Base-by-base conservation (phyloP, 106 monocot genomes). In the Chionographis japonica region DNA sequence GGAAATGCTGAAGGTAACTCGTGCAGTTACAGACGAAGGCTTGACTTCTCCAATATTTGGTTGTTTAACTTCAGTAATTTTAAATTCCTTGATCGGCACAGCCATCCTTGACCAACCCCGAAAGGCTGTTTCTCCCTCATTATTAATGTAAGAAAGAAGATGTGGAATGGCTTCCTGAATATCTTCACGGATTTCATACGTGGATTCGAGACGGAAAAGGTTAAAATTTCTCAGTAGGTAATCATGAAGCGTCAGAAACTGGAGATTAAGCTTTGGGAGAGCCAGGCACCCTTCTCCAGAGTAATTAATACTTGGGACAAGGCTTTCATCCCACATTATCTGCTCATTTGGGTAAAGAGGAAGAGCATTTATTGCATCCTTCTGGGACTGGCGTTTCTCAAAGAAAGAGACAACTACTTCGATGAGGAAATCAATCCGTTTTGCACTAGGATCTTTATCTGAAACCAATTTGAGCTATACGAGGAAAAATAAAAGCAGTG, bases 31-130 rank as follows among this genome's bases (percentile, higher is more conserved):
- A 72, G 90, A 76, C 17, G 98, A 59, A 36, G 98, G 98, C 61
- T 98, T 98, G 40, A 93, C 93, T 78, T 98, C 98, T 57, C 98
- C 98, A 71, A 98, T 85, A 61, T 88, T 93, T 36, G 98, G 98
- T 81, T 93, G 98, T 62, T 98, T 98, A 9, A 93, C 83, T 63
- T 90, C 90, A 37, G 79, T 71, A 61, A 98, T 88, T 71, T 72
- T 98, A 62, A 90, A 93, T 65, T 79, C 81, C 73, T 79, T 92
- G 40, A 98, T 75, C 8, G 98, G 98, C 52, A 98, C 98, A 38
- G 98, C 98, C 98, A 98, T 98, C 79, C 98, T 92, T 60, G 98
- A 98, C 98, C 98, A 98, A 40, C 98, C 98, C 40, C 98, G 84
- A n/a, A 98, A 98, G 14, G 90, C 87, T 65, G 90, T 79, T 58